Conservation (phyloP, 306 rosid species). For the Parietaria judaica region DNA sequence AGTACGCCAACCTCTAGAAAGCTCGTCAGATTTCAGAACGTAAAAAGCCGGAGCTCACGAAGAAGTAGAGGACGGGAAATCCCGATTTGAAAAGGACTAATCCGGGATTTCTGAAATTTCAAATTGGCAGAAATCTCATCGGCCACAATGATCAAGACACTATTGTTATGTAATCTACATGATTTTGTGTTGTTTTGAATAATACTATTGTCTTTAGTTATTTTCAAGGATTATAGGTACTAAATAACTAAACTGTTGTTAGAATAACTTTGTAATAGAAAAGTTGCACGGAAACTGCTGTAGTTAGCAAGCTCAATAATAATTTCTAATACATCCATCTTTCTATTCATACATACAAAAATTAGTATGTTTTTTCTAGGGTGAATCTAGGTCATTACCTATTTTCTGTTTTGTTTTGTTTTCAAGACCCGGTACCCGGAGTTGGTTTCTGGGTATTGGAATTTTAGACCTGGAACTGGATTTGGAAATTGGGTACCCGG, state of each 20-base stretch:
- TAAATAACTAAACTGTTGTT: neutral
- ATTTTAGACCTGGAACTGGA: no score
- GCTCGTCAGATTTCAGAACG: conserved; percentile 1
- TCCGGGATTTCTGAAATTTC: neutral
- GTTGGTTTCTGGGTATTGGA: no score
- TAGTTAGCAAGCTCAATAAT: neutral
- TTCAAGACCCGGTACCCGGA: no score
- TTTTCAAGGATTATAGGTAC: neutral
- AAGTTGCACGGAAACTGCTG: neutral
- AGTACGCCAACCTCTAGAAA: neutral
- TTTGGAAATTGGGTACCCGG: no score
- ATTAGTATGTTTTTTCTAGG: neutral
- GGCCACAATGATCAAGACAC: neutral
- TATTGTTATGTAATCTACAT: neutral
- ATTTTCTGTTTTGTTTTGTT: no score
- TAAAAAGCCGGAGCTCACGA: conserved; percentile 3
- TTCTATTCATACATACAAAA: neutral
- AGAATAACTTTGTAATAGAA: neutral
- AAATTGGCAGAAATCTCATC: neutral
- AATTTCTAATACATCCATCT: neutral
- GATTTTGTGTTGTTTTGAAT: neutral
- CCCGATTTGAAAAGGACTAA: neutral
- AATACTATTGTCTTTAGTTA: neutral
- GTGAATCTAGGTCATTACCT: neutral
- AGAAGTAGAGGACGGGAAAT: conserved; percentile 4